These are phyloP conservation scores for Ailanthus altissimus DNA, from an alignment of 345 rosid genomes.

Conservation along the genomic window DNA sequence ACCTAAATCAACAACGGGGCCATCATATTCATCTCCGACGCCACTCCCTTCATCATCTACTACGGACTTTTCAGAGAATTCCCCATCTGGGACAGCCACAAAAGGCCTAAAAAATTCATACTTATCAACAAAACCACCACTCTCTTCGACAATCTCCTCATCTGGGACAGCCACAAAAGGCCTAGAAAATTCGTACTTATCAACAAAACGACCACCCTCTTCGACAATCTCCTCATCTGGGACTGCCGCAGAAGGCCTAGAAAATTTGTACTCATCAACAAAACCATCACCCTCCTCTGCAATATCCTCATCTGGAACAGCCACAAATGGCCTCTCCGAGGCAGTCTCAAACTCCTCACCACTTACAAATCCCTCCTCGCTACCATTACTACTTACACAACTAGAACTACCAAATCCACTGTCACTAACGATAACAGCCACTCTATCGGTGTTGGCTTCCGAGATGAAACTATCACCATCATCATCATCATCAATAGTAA, in stretches of 20 bases:
- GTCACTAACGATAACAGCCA: neutral
- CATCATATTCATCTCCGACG: slow-evolving; percentile 25
- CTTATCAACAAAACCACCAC: slow-evolving; percentile 27
- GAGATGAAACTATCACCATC: slow-evolving; percentile 41
- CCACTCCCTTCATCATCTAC: slow-evolving; percentile 35
- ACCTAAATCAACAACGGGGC: slow-evolving; percentile 23
- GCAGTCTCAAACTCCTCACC: slow-evolving; percentile 54
- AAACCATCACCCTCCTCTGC: slow-evolving; percentile 26
- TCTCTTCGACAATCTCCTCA: slow-evolving; percentile 41
- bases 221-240: slow-evolving; percentile 41
- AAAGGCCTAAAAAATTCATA: slow-evolving; percentile 28
- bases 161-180: slow-evolving; percentile 35
- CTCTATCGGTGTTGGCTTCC: slow-evolving; percentile 30
- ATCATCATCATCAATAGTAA: slow-evolving; percentile 45
- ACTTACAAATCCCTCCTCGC: slow-evolving; percentile 36
- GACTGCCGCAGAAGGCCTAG: slow-evolving; percentile 34
- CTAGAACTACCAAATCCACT: slow-evolving; percentile 19
- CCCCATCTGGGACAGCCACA: slow-evolving; percentile 41
- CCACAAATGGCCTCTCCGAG: slow-evolving; percentile 37
- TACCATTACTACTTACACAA: slow-evolving; percentile 33
- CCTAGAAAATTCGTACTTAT: slow-evolving; percentile 29
- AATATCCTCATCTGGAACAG: slow-evolving; percentile 40
- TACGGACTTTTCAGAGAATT: slow-evolving; percentile 26
- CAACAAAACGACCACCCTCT: slow-evolving; percentile 30
- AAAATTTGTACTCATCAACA: slow-evolving; percentile 26